These are phyloP conservation scores for Bolboschoenoplectus hybrid DNA, from an alignment of 202 grass and related monocot genomes.

Conservation along the genomic window DNA sequence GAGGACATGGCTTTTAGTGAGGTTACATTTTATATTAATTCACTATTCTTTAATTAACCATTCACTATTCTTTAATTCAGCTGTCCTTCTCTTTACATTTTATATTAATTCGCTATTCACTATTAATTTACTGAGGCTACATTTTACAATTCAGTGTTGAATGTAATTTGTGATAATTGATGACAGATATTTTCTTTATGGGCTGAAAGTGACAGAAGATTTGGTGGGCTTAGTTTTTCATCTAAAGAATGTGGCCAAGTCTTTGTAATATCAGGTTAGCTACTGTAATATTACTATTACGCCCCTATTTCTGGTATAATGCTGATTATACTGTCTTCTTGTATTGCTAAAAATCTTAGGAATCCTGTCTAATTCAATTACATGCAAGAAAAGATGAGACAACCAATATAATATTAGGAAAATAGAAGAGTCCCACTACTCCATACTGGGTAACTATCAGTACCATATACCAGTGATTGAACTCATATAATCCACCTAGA, in stretches of 20 bases:
- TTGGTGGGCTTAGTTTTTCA: constrained; percentile 76
- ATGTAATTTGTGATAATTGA: neutral
- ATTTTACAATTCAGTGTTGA: neutral
- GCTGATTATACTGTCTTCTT: neutral
- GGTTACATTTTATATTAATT: constrained; percentile 44
- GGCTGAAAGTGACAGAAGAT: constrained; percentile 78
- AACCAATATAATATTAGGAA: neutral
- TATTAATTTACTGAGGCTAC: neutral
- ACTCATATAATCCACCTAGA: neutral
- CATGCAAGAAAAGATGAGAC: neutral
- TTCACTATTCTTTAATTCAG: neutral
- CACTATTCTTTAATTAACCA: neutral
- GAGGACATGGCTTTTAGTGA: constrained; percentile 77
- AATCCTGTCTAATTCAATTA: neutral
- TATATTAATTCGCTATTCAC: too few species aligned
- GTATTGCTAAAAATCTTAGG: neutral
- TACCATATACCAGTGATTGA: neutral
- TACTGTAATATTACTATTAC: neutral
- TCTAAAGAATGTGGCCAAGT: constrained; percentile 66
- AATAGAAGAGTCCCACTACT: neutral
- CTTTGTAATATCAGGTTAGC: constrained; percentile 63
- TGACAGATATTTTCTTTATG: constrained; percentile 76
- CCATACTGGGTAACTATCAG: neutral
- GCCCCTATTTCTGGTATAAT: neutral
- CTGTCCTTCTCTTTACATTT: too few species aligned